phyloP scores from a whole-genome alignment of 2,329 filamentous ascomycete species.

The Aspergillus viridinutans region DNA sequence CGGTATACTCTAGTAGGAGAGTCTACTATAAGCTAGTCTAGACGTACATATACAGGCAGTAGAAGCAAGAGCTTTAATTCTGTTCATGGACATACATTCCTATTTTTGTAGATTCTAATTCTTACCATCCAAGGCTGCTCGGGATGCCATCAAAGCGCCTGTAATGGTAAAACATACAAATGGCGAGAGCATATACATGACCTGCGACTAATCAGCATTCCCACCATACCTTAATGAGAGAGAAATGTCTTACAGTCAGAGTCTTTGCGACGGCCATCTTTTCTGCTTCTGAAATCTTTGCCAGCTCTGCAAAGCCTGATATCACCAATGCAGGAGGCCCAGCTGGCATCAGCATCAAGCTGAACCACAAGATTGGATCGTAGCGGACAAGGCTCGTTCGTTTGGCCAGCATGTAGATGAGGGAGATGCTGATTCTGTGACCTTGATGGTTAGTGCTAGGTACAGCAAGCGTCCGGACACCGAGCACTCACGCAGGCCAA shows the following conservation, averaged over 20 bases:
- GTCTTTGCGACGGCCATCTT: conserved; percentile 54
- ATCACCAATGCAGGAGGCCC: conserved; percentile 54
- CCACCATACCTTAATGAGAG: too few relatives aligned
- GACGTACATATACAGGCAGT: too few relatives aligned
- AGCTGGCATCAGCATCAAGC: conserved; percentile 57
- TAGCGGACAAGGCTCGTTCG: conserved; percentile 49
- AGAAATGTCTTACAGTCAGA: conserved; percentile 40
- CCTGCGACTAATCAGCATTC: conserved; percentile 17
- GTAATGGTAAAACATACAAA: conserved; percentile 29
- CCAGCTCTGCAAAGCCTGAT: conserved; percentile 49
- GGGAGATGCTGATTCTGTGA: conserved; percentile 46
- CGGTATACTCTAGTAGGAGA: neutral
- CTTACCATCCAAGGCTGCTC: conserved; percentile 16
- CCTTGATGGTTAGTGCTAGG: neutral
- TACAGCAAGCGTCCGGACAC: neutral
- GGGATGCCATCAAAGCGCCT: conserved; percentile 27
- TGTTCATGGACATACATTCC: neutral
- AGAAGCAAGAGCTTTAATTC: too few relatives aligned
- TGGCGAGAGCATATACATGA: conserved; percentile 31
- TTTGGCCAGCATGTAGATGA: conserved; percentile 54
- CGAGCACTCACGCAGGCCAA: conserved; percentile 49
- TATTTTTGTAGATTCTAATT: neutral
- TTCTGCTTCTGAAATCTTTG: conserved; percentile 40
- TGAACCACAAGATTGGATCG: conserved; percentile 65
- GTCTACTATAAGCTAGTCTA: neutral